Base-by-base conservation (phyloP, 2,329 filamentous ascomycete genomes). In the Fusarium drepaniforme region DNA sequence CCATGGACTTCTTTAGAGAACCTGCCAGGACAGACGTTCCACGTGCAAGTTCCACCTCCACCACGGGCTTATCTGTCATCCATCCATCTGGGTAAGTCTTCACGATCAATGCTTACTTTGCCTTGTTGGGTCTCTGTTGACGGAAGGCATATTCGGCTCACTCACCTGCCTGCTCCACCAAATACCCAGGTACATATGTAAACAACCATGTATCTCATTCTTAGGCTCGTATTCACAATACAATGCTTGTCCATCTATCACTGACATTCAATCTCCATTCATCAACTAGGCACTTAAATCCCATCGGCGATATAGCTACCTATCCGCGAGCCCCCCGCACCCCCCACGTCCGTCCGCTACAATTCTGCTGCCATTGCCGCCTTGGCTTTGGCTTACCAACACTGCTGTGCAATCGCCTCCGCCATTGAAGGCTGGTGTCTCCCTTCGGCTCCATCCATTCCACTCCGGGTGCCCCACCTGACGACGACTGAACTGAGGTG, bases 381-480 rank as follows among this genome's bases (percentile, higher is more conserved):
- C 46, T 28, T 42, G 25, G 49, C 49, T 56, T 33, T 42, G 25
- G 49, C 49, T 56, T 56, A 56, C 49, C 49, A 33, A 56, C 49
- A 5, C 21, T 49, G 28, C 58, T 61, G 70, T 63, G 53, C 58
- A 71, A 60, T 70, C 60, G 35, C 38, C 46, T 67, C 62, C 64
- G 57, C 69, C 57, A 69, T 68, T 57, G 38, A 64, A 66, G 21
- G 13, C 44, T 66, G 38, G 16, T n/a, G 11, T 59, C 37, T 37
- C 23, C 18, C 35, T 59, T 65, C n/a, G 66, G 49, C 61, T 70
- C 72, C 46, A 53, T 53, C 49, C 49, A 53, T 53, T 53, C 49
- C 49, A n/a, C 59, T 67, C 23, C 57, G 53, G n/a, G 60, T 67
- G 73, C 73, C 73, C 73, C 73, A 67, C 73, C 70, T 67, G 53